Evolutionary conservation across 2,329 filamentous ascomycete genomes (phyloP).

Genomic region (Xylaria sp.): DNA sequence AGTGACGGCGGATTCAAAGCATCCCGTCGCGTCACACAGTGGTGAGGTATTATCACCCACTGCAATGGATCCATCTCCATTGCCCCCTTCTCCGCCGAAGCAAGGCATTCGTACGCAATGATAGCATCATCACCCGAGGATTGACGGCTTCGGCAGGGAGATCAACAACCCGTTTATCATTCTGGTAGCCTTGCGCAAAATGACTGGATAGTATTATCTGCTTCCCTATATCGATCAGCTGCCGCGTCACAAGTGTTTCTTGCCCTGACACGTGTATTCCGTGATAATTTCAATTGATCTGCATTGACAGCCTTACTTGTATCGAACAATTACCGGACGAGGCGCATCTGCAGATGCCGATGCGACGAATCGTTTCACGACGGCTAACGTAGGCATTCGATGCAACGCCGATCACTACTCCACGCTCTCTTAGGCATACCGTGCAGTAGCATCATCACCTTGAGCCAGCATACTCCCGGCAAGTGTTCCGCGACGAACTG

Average conservation of each 20-base stretch:
- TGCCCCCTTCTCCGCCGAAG: background rate
- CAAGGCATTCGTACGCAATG: background rate
- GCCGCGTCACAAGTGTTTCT: background rate
- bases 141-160: background rate
- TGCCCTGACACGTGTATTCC: background rate
- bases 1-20: background rate
- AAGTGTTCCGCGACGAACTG: slow-evolving; percentile 11
- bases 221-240: background rate
- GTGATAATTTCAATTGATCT: slow-evolving; percentile 12
- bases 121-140: background rate
- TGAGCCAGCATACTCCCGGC: slow-evolving; percentile 6
- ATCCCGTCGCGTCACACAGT: background rate
- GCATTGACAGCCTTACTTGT: slow-evolving; percentile 22
- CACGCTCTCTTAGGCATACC: background rate
- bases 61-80: background rate
- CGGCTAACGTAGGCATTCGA: background rate
- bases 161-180: background rate
- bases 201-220: background rate
- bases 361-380: slow-evolving; percentile 16
- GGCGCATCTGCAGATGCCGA: slow-evolving; percentile 17
- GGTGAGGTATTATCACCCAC: background rate
- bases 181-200: slow-evolving; percentile 4
- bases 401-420: slow-evolving; percentile 19
- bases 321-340: slow-evolving; percentile 15
- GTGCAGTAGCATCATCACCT: background rate